Conservation (phyloP, 2,329 filamentous ascomycete genomes). For the Chaetomium sp. region DNA sequence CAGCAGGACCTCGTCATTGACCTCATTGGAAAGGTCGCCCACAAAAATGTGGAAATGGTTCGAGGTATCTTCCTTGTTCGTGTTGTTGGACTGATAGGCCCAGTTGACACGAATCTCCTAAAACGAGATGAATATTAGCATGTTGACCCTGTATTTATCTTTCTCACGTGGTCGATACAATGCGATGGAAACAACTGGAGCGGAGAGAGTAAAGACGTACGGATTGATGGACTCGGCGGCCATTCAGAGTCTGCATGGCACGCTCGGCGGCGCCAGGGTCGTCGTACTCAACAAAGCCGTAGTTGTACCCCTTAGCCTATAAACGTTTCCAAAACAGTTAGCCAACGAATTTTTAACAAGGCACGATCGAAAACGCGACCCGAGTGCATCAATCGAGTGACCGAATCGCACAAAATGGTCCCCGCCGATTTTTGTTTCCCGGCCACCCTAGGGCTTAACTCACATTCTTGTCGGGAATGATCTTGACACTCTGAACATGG, state of each 20-base stretch:
- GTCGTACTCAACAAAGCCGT: slow-evolving; percentile 98
- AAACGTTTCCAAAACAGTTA: slow-evolving; percentile 1
- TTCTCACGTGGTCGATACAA: neutral
- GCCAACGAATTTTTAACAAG: neutral
- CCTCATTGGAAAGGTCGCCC: slow-evolving; percentile 94
- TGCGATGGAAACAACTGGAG: too few species aligned
- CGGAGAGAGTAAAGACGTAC: slow-evolving; percentile 45
- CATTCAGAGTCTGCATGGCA: slow-evolving; percentile 95
- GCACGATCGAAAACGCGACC: neutral
- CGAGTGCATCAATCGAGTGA: neutral
- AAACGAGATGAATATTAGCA: slow-evolving; percentile 1
- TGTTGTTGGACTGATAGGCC: slow-evolving; percentile 95
- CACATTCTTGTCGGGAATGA: slow-evolving; percentile 99
- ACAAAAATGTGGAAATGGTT: slow-evolving; percentile 99
- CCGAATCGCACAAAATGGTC: neutral
- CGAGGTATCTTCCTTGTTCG: slow-evolving; percentile 94
- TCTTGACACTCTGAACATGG: slow-evolving; percentile 97
- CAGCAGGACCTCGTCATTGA: slow-evolving; percentile 89
- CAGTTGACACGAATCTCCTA: slow-evolving; percentile 97
- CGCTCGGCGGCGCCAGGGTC: slow-evolving; percentile 93
- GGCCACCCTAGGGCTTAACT: slow-evolving; percentile 35
- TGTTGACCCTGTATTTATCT: neutral
- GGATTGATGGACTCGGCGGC: slow-evolving; percentile 88
- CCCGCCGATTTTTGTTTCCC: too few species aligned
- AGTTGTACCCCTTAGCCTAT: slow-evolving; percentile 93